phyloP scores from a whole-genome alignment of 2,329 filamentous ascomycete genomes.

The Penicillium corylophilum region DNA sequence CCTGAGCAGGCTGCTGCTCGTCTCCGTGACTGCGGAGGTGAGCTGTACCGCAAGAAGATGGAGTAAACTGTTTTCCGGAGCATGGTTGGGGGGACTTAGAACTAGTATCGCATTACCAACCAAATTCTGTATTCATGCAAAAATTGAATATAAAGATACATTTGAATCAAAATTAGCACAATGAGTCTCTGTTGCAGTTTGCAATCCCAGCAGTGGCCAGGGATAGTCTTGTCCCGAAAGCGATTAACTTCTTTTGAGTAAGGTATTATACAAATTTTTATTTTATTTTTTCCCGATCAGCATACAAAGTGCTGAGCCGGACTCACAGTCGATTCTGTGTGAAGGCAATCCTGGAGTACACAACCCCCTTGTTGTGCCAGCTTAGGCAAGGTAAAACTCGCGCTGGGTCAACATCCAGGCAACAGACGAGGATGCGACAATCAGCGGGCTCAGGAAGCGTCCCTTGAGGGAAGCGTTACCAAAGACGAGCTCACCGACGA shows the following conservation, averaged over 20 bases:
- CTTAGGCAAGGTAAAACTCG: conserved; percentile 32
- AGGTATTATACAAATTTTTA: neutral
- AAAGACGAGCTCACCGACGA: conserved; percentile 75
- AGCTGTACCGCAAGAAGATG: conserved; percentile 74
- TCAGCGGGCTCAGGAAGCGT: conserved; percentile 59
- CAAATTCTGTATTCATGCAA: neutral
- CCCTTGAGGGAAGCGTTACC: conserved; percentile 67
- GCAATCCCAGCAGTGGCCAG: neutral
- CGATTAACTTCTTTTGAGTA: neutral
- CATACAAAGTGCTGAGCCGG: neutral
- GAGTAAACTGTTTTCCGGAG: conserved; percentile 11
- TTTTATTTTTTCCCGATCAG: neutral
- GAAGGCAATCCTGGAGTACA: neutral
- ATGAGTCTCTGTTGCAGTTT: no score
- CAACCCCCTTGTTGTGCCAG: neutral
- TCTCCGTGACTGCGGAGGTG: conserved; percentile 72
- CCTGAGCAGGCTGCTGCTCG: conserved; percentile 87
- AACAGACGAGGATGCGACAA: conserved; percentile 56
- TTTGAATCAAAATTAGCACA: neutral
- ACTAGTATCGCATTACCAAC: neutral
- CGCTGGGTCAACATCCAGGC: conserved; percentile 64
- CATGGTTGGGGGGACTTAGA: neutral
- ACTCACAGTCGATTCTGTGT: neutral
- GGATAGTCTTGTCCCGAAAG: neutral
- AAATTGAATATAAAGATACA: neutral